Evolutionary conservation across 768 basidiomycete species (phyloP).

Genomic region (Serpula lacrymans): DNA sequence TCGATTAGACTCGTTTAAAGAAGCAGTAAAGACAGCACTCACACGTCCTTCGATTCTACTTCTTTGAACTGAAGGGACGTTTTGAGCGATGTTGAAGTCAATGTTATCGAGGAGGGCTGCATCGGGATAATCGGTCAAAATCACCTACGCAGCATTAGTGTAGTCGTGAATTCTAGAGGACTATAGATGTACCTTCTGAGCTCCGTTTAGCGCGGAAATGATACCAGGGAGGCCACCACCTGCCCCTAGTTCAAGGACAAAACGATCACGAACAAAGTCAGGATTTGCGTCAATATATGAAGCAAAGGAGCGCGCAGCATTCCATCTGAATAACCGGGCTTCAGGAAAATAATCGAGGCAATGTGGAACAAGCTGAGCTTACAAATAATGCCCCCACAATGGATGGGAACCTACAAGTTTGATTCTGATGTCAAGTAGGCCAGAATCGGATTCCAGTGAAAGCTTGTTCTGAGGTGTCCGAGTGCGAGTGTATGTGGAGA

Average conservation of each 20-base stretch:
- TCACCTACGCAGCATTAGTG: slow-evolving; percentile 47
- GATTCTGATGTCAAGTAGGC: slow-evolving; percentile 43
- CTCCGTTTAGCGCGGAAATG: slow-evolving; percentile 67
- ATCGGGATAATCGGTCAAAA: slow-evolving; percentile 95
- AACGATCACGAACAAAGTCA: slow-evolving; percentile 40
- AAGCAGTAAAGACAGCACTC: too few species aligned
- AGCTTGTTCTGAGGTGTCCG: slow-evolving; percentile 15
- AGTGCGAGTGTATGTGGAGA: slow-evolving; percentile 47
- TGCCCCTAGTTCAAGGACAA: slow-evolving; percentile 87
- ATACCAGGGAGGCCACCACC: slow-evolving; percentile 89
- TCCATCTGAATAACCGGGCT: slow-evolving; percentile 57
- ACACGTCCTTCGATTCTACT: slow-evolving; percentile 31
- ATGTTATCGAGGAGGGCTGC: slow-evolving; percentile 71
- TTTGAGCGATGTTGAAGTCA: slow-evolving; percentile 58
- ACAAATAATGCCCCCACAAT: slow-evolving; percentile 82
- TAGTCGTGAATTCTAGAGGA: neutral
- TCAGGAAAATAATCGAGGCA: neutral
- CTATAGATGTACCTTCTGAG: slow-evolving; percentile 49
- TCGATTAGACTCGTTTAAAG: too few species aligned
- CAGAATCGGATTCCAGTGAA: slow-evolving; percentile 2
- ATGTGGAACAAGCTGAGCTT: slow-evolving; percentile 10
- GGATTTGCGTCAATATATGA: slow-evolving; percentile 59
- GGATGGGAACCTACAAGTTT: slow-evolving; percentile 77
- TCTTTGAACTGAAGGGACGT: slow-evolving; percentile 34
- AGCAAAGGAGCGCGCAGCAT: slow-evolving; percentile 71